Evolutionary conservation across 2,329 filamentous ascomycete genomes (phyloP), one percentile per base, ranked within the genome.

Genomic region (Fusarium begoniae): DNA sequence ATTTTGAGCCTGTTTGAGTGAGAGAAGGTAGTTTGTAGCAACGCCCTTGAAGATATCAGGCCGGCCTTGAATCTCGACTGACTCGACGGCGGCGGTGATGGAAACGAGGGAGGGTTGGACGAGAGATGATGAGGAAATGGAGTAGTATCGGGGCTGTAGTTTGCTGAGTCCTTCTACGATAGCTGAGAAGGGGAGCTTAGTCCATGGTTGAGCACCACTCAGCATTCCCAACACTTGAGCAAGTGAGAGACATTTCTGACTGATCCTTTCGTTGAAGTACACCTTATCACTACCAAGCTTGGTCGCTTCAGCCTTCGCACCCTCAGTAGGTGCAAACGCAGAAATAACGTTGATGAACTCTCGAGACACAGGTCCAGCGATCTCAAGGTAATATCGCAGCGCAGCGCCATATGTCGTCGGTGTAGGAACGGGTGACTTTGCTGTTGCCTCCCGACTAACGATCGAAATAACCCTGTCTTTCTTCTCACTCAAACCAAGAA

Each of bases 71-170:
- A 70, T 35, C 7, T 45, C 28, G 5, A 48, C 40, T 4, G 62
- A 64, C 26, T 72, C 69, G 2, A 74, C 59, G 0, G 59, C 69
- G 0, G 28, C 59, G 1, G 61, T 74, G 37, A 74, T 64, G 1
- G 71, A 72, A 8, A 74, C 24, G 2, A 12, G 26, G 3, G 57
- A 61, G 1, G 71, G 66, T 17, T 72, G 69, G 2, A 66, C 59
- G 3, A 72, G 28, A 0, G 71, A 72, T 8, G 71, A 74, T 2
- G 71, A 74, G 0, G 71, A 72, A 2, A 72, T 74, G 41, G 71
- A 74, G 43, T 74, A 74, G 24, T 72, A 74, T 8, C 71, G 47
- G 2, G 69, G 71, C 7, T 66, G 58, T 2, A 74, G 65, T 22
- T 66, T 66, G 28, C 41, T 61, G 2, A 74, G 24, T 1, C 69